Base-by-base conservation (phyloP, 495 filamentous ascomycete genomes). In the Bryoglossum gracile region DNA sequence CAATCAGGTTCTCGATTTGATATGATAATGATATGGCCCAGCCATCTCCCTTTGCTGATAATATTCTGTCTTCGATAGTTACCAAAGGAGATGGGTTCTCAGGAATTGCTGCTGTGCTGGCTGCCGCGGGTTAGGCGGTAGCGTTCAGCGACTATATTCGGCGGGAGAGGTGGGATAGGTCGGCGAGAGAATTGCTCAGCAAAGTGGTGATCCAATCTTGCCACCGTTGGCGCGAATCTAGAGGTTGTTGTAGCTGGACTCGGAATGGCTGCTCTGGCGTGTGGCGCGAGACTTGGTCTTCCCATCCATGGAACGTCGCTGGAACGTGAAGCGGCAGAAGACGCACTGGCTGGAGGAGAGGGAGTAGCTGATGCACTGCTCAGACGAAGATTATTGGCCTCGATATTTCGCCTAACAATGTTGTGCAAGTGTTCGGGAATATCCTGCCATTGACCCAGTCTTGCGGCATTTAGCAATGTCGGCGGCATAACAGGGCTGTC, bases 341-440 rank as follows among this genome's bases (percentile, higher is more conserved):
- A 17, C 30, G 55, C 8, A 9, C 44, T 33, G 5, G 37, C 10
- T 45, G 42, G 36, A 23, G 53, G 22, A 37, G 51, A 43, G 3
- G 43, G 51, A 22, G 24, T 38, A 21, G 38, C 9, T 19, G 38
- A 22, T 18, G 48, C 14, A 33, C 53, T 39, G 32, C 50, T 45
- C 13, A 28, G 10, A 1, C 55, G 50, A 6, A 39, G 43, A 39
- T 43, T 50, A 19, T 34, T 51, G 19, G 53, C 50, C 22, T 53
- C 56, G 17, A 59, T 43, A 26, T 54, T 52, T 40, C 55, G 66
- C 25, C 72, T 62, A 46, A 78, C 64, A 48, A 72, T 62, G 23
- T 63, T 64, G 45, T 70, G 72, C 3, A 76, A 61, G 33, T 67
- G 67, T 25, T 71, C 66, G 3, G 74, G 75, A 26, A 77, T 68